These are phyloP conservation scores for Myriosclerotinia scirpicola DNA, from an alignment of 2,329 filamentous ascomycete genomes.

Conservation along the genomic window DNA sequence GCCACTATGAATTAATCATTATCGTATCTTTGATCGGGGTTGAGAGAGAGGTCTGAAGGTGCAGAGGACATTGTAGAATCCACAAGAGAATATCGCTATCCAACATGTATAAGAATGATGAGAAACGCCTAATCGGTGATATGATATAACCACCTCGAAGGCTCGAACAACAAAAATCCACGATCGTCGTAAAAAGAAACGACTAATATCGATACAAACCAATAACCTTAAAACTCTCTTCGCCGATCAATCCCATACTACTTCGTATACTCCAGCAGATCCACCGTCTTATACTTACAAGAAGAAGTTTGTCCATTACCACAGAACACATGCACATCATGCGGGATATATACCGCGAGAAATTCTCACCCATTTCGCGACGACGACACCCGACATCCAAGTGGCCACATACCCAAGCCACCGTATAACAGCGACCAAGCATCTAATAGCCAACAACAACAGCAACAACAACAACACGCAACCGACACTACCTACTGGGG, in stretches of 20 bases:
- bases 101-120: neutral
- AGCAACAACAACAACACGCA: neutral
- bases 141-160: neutral
- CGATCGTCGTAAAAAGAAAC: neutral
- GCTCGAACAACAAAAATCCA: neutral
- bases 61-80: conserved; percentile 11
- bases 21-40: conserved; percentile 13
- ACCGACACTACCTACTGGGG: neutral
- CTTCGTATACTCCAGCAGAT: neutral
- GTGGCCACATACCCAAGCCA: neutral
- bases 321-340: neutral
- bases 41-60: conserved; percentile 15
- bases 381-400: neutral
- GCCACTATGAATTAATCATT: conserved; percentile 13
- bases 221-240: neutral
- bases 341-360: neutral
- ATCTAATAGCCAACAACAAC: neutral
- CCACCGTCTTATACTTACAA: neutral
- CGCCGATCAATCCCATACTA: neutral
- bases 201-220: neutral
- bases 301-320: neutral
- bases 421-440: neutral
- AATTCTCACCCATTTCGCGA: conserved; percentile 3
- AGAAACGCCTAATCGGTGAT: neutral
- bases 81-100: neutral